phyloP scores from a whole-genome alignment of 2,329 filamentous ascomycete genomes.

The Orbilia blumenaviensis region DNA sequence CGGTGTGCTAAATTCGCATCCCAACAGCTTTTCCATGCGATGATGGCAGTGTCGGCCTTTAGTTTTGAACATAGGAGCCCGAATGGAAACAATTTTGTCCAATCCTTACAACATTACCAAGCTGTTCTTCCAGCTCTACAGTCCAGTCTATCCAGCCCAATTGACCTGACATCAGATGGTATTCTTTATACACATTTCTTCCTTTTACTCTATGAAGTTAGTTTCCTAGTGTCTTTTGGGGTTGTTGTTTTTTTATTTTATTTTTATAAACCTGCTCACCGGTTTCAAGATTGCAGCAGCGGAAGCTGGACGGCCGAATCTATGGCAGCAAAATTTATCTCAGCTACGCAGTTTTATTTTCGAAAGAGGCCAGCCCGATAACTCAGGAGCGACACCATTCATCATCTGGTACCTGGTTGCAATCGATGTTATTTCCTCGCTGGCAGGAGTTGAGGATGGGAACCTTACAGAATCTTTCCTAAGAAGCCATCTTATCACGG shows the following conservation, averaged over 20 bases:
- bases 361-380: conserved; percentile 63
- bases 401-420: conserved; percentile 67
- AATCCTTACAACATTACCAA: conserved; percentile 68
- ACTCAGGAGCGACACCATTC: conserved; percentile 64
- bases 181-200: conserved; percentile 69
- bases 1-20: conserved; percentile 29
- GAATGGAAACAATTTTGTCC: conserved; percentile 62
- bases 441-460: conserved; percentile 66
- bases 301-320: conserved; percentile 63
- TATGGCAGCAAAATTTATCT: conserved; percentile 68
- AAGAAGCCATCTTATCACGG: conserved; percentile 64
- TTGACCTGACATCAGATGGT: conserved; percentile 68
- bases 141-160: conserved; percentile 62
- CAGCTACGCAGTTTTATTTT: conserved; percentile 66
- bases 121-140: conserved; percentile 66
- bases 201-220: conserved; percentile 67
- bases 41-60: conserved; percentile 69
- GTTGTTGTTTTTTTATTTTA: conserved; percentile 54
- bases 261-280: conserved; percentile 55
- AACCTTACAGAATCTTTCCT: conserved; percentile 65
- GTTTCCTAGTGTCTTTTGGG: conserved; percentile 60
- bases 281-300: conserved; percentile 63
- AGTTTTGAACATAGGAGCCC: conserved; percentile 64
- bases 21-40: conserved; percentile 67
- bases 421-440: conserved; percentile 68